Percentiles rank a stretch among this genome's conserved stretches.
Conservation (phyloP, 495 filamentous ascomycete species). For the Hypoxylon crocopeplum region DNA sequence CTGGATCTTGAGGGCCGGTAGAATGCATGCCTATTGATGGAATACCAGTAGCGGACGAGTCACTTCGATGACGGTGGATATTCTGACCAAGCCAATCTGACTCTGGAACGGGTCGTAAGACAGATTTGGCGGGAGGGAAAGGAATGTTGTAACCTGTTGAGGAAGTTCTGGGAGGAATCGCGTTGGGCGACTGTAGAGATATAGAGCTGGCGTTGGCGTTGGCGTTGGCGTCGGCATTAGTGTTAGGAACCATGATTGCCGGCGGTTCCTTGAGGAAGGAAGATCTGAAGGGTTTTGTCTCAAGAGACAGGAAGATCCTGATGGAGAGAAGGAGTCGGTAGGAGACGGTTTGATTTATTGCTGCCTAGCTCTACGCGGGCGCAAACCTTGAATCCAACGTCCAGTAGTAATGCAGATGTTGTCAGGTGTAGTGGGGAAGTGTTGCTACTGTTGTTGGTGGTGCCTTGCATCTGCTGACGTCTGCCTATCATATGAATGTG, state of each 20-base stretch:
- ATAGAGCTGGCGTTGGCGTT: conserved; percentile 27
- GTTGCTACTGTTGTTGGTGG: not conserved
- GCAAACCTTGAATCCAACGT: not conserved
- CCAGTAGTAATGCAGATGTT: not conserved
- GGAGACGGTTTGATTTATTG: conserved; percentile 6
- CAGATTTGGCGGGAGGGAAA: conserved; percentile 50
- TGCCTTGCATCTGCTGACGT: conserved; percentile 9
- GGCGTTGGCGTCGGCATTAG: not conserved
- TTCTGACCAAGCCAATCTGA: conserved; percentile 58
- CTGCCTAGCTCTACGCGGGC: conserved; percentile 21
- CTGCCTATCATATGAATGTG: conserved; percentile 3
- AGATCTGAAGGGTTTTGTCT: not conserved
- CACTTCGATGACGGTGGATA: conserved; percentile 44
- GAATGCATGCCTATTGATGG: conserved; percentile 42
- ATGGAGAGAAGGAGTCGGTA: not conserved
- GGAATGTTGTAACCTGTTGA: conserved; percentile 58
- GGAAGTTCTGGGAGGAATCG: conserved; percentile 76
- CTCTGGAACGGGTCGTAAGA: conserved; percentile 63
- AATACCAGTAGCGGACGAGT: conserved; percentile 40
- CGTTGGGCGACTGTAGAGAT: conserved; percentile 65
- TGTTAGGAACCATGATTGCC: conserved; percentile 27
- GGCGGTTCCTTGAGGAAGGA: not conserved
- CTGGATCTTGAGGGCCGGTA: conserved; percentile 47
- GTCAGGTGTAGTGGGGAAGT: conserved; percentile 8
- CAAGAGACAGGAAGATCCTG: not conserved